Base-by-base conservation (phyloP, 129 eudicot genomes). In the Artemisia argyi region DNA sequence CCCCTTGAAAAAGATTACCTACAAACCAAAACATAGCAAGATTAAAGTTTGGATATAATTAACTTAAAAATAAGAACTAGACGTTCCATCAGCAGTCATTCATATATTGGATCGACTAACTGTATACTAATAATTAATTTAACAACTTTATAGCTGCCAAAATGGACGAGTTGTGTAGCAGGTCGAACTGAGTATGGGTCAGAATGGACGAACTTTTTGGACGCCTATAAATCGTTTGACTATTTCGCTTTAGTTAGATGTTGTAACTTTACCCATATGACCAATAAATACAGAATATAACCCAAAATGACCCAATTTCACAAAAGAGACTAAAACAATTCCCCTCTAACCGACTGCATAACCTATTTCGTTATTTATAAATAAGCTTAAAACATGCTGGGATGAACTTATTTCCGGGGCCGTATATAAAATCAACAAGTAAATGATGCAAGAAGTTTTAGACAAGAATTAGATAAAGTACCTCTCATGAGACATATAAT, bases 401-500 rank as follows among this genome's bases (percentile, higher is more conserved):
- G 19, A 47, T 39, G 55, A 61, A 69, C 55, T 49, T 22, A 22
- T 68, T 18, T 63, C 64, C 35, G 70, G 69, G 32, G 61, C 69
- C 22, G 57, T 58, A 24, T 61, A 20, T 19, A 0, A 75, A 55
- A 4, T 32, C 42, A 32, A 65, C 20, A 69, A 32, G 16, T 30
- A 15, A 69, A 32, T 13, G 46, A 71, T 59, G 15, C 32, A 67
- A 32, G 4, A 14, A 65, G 47, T n/a, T 15, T 16, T 53, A 26
- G 13, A 54, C 39, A 30, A 50, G 53, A 73, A 32, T 14, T 69
- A 69, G 58, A 79, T 22, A 66, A 11, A 16, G 66, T 87, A 95
- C 99, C 99, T 55, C 81, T 86, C 85, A 95, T 77, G 71, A 95
- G 88, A 83, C 93, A 94, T 26, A 84, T 73, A 63, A 95, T 86